phyloP scores from a whole-genome alignment of 345 rosid genomes.

The Sapria himalayana region DNA sequence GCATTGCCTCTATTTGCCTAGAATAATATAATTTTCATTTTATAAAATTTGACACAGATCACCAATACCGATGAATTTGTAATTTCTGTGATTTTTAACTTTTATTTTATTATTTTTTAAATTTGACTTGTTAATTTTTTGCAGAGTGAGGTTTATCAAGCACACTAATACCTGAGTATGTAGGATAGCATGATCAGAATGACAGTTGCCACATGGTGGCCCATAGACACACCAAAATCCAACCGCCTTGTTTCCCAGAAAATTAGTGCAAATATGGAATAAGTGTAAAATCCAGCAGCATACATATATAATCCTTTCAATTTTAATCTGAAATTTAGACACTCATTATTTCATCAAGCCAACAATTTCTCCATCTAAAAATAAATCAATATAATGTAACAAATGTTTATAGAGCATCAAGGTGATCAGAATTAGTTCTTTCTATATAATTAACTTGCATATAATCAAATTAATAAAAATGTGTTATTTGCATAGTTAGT shows the following conservation, averaged over 20 bases:
- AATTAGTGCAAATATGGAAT: conserved; percentile 84
- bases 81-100: too few species aligned
- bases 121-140: not conserved
- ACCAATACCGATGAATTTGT: too few species aligned
- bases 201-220: conserved; percentile 80
- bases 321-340: conserved; percentile 44
- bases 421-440: too few species aligned
- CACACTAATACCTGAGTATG: conserved; percentile 55
- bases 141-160: not conserved
- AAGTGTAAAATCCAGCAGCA: conserved; percentile 85
- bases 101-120: too few species aligned
- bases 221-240: conserved; percentile 94
- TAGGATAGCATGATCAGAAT: conserved; percentile 71
- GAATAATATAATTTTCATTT: too few species aligned
- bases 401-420: too few species aligned
- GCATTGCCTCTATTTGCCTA: too few species aligned
- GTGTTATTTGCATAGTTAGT: too few species aligned
- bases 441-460: too few species aligned
- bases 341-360: conserved; percentile 3
- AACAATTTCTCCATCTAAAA: not conserved
- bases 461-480: too few species aligned
- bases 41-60: too few species aligned
- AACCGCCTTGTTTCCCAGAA: conserved; percentile 99
- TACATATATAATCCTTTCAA: conserved; percentile 72
- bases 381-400: not conserved